Evolutionary conservation across 2,329 filamentous ascomycete genomes (phyloP).

Genomic region (Alternaria gansuensis): DNA sequence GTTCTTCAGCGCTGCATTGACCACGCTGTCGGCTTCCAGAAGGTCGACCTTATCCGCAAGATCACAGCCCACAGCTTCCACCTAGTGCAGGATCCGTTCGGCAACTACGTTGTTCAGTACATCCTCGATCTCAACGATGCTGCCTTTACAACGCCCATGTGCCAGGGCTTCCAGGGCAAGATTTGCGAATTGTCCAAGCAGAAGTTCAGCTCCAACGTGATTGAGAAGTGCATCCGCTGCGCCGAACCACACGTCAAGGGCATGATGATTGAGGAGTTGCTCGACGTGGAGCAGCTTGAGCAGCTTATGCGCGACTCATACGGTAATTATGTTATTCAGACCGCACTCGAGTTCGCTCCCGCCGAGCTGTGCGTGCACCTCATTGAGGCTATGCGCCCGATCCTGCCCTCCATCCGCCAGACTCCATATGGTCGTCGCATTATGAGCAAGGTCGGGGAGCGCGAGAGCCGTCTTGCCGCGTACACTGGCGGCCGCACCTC

Average conservation of each 20-base stretch:
- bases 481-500: constrained; percentile 43
- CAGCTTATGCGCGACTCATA: constrained; percentile 89
- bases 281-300: constrained; percentile 78
- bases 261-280: constrained; percentile 84
- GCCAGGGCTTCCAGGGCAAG: constrained; percentile 79
- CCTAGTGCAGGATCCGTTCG: constrained; percentile 95
- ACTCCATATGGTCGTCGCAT: constrained; percentile 96
- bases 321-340: constrained; percentile 98
- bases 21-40: constrained; percentile 90
- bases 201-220: constrained; percentile 99
- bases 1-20: constrained; percentile 98
- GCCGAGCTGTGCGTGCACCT: constrained; percentile 61
- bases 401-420: constrained; percentile 83
- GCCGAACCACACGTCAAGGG: constrained; percentile 78
- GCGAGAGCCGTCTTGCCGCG: constrained; percentile 55
- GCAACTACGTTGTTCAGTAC: constrained; percentile 99
- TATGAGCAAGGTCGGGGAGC: constrained; percentile 79
- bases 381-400: constrained; percentile 84
- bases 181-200: constrained; percentile 81
- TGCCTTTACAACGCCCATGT: constrained; percentile 87
- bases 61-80: constrained; percentile 90
- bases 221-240: constrained; percentile 90
- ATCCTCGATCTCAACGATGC: constrained; percentile 92
- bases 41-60: constrained; percentile 81
- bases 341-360: constrained; percentile 64